Evolutionary conservation across 371 early-diverging fungal species (phyloP).

Genomic region (Mucor mucedo): DNA sequence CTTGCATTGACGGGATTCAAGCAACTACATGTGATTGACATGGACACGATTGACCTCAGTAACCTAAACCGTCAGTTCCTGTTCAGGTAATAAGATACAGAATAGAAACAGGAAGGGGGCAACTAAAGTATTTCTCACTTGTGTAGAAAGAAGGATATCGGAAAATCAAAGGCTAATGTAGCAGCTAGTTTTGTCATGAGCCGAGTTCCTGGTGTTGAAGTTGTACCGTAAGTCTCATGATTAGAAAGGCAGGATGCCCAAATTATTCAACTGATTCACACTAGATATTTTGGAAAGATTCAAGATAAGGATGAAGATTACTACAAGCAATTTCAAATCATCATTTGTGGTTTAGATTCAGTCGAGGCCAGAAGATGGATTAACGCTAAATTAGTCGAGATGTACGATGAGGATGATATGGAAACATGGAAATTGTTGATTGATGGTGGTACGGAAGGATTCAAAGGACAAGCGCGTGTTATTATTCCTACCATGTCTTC

Average conservation of each 20-base stretch:
- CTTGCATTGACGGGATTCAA: constrained; percentile 89
- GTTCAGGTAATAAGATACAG: constrained; percentile 64
- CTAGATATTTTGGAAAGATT: constrained; percentile 81
- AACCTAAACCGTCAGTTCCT: constrained; percentile 99
- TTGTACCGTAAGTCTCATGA: constrained; percentile 75
- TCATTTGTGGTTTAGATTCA: constrained; percentile 94
- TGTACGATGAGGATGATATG: constrained; percentile 72
- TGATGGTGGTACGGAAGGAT: constrained; percentile 97
- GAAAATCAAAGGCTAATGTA: constrained; percentile 81
- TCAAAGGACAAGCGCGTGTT: constrained; percentile 93
- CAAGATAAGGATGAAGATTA: constrained; percentile 95
- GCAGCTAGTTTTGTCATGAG: constrained; percentile 91
- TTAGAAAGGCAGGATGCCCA: no score
- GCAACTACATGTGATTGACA: constrained; percentile 90
- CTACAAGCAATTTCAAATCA: constrained; percentile 84
- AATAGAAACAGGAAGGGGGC: neutral
- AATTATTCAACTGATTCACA: no score
- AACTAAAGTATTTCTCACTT: neutral
- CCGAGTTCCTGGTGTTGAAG: constrained; percentile 77
- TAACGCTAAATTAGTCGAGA: constrained; percentile 82
- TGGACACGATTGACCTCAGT: constrained; percentile 98
- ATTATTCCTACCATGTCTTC: constrained; percentile 83
- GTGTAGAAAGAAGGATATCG: constrained; percentile 74
- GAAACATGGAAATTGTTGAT: constrained; percentile 84
- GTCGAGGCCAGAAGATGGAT: constrained; percentile 97